Percentiles rank a stretch among this genome's conserved stretches.
phyloP scores from a whole-genome alignment of 176 grass and related monocot species.

The Dactylis glomerata region DNA sequence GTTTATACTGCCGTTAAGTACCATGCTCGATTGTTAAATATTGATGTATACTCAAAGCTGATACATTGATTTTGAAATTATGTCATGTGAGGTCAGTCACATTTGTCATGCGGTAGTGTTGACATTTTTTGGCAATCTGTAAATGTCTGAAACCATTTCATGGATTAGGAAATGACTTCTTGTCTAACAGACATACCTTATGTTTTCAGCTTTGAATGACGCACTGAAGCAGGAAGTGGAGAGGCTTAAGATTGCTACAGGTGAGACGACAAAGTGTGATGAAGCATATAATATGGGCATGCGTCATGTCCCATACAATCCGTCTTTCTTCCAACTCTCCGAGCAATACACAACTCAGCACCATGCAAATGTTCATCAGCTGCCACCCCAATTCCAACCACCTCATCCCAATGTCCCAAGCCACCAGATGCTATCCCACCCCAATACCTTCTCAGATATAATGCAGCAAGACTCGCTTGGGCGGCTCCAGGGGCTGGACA shows the following conservation, averaged over 20 bases:
- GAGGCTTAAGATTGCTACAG: constrained; percentile 72
- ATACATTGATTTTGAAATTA: background rate
- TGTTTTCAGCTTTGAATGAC: constrained; percentile 73
- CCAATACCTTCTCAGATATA: constrained; percentile 62
- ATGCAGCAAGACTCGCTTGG: constrained; percentile 85
- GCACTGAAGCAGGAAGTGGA: constrained; percentile 82
- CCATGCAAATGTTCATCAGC: constrained; percentile 49
- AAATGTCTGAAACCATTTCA: background rate
- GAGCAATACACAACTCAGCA: constrained; percentile 43
- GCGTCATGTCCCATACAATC: constrained; percentile 54
- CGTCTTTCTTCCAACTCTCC: constrained; percentile 64
- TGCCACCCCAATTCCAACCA: constrained; percentile 58
- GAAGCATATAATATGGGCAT: constrained; percentile 75
- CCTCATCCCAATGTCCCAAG: constrained; percentile 40
- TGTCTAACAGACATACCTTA: constrained; percentile 24
- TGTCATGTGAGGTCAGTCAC: background rate
- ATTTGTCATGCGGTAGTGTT: background rate
- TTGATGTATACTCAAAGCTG: background rate
- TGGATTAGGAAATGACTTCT: background rate
- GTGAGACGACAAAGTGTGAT: constrained; percentile 53
- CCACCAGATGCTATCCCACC: constrained; percentile 58
- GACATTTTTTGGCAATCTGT: constrained; percentile 6
- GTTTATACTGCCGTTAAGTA: background rate
- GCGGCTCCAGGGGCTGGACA: constrained; percentile 68
- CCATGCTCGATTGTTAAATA: background rate